phyloP scores from a whole-genome alignment of 495 filamentous ascomycete genomes.

The Podospora anserina region DNA sequence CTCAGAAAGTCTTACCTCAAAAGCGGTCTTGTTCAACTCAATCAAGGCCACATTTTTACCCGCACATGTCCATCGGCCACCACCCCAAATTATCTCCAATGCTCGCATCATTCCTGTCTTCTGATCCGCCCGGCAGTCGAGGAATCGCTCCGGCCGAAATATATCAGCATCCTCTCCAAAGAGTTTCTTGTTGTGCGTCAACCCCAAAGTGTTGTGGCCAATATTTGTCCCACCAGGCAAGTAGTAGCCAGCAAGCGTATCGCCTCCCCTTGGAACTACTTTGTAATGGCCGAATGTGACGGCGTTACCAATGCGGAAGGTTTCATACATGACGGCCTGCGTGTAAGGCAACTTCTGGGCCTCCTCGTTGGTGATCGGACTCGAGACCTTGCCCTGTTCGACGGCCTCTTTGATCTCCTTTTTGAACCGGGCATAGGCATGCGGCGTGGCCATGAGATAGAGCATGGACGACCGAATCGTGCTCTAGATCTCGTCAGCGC shows the following conservation, averaged over 20 bases:
- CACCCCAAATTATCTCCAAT: constrained; percentile 15
- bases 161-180: constrained; percentile 46
- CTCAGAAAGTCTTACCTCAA: constrained; percentile 14
- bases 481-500: constrained; percentile 13
- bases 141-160: constrained; percentile 54
- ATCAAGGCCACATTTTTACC: constrained; percentile 17
- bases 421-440: constrained; percentile 53
- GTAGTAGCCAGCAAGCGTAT: constrained; percentile 42
- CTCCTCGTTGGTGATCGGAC: constrained; percentile 39
- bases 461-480: constrained; percentile 38
- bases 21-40: constrained; percentile 21
- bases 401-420: constrained; percentile 47
- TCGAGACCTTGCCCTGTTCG: constrained; percentile 26
- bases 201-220: constrained; percentile 34
- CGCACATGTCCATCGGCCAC: constrained; percentile 19
- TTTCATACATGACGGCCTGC: constrained; percentile 47
- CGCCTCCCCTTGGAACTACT: constrained; percentile 44
- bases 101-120: background rate
- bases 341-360: constrained; percentile 42
- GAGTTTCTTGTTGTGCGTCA: constrained; percentile 36
- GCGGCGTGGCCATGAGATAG: constrained; percentile 45
- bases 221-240: constrained; percentile 49
- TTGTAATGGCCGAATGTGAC: constrained; percentile 32
- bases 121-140: constrained; percentile 21
- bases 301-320: constrained; percentile 42